Evolutionary conservation across 2,329 filamentous ascomycete genomes (phyloP).

Genomic region (Fusarium pilosicola): DNA sequence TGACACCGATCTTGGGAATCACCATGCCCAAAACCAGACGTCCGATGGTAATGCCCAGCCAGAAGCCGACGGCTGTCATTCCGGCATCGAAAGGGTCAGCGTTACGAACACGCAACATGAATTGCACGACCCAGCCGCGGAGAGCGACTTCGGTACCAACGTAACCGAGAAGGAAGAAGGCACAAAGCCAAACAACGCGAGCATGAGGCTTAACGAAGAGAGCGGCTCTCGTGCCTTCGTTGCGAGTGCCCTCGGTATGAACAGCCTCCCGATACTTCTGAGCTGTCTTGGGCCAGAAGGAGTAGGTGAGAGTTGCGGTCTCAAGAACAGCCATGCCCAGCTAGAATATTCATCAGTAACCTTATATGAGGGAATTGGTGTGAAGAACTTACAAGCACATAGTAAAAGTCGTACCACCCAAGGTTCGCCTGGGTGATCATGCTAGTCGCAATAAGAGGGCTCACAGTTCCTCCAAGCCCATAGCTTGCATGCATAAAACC

Average conservation of each 20-base stretch:
- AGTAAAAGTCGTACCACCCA: slow-evolving; percentile 79
- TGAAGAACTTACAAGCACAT: slow-evolving; percentile 53
- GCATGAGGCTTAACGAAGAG: slow-evolving; percentile 56
- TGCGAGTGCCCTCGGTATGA: slow-evolving; percentile 37
- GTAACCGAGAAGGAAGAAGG: slow-evolving; percentile 78
- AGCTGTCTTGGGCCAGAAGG: slow-evolving; percentile 71
- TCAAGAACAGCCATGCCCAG: slow-evolving; percentile 6
- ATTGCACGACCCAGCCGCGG: slow-evolving; percentile 86
- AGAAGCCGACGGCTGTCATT: slow-evolving; percentile 82
- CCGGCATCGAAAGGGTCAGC: slow-evolving; percentile 75
- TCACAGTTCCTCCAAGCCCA: slow-evolving; percentile 72
- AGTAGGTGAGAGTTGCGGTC: slow-evolving; percentile 52
- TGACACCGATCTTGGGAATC: slow-evolving; percentile 72
- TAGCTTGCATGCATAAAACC: slow-evolving; percentile 76
- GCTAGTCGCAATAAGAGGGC: slow-evolving; percentile 75
- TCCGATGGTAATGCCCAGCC: slow-evolving; percentile 80
- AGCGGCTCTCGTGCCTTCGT: slow-evolving; percentile 26
- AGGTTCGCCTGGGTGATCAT: slow-evolving; percentile 71
- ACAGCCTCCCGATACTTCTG: slow-evolving; percentile 58
- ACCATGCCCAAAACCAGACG: slow-evolving; percentile 49
- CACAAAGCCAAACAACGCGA: slow-evolving; percentile 72
- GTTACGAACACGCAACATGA: slow-evolving; percentile 79
- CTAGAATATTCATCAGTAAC: not conserved
- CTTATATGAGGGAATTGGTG: fast-evolving
- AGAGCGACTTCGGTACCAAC: slow-evolving; percentile 80